Evolutionary conservation across 2,329 filamentous ascomycete genomes (phyloP).

Genomic region (Colletotrichum sublineola): DNA sequence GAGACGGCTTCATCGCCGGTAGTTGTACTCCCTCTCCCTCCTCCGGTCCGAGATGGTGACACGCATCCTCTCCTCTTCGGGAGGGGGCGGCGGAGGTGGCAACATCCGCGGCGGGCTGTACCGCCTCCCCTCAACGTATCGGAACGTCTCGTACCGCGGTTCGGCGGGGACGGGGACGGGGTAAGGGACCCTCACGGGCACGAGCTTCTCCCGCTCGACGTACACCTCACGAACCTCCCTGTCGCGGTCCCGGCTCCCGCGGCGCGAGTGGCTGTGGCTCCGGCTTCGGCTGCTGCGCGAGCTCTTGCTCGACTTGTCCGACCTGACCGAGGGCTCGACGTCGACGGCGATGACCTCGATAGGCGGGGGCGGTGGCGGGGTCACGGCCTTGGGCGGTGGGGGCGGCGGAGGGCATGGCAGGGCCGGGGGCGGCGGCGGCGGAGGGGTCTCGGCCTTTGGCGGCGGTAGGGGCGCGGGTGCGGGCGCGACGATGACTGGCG

Average conservation of each 20-base stretch:
- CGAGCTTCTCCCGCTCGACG: constrained; percentile 65
- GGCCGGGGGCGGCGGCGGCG: constrained; percentile 43
- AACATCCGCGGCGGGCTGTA: constrained; percentile 50
- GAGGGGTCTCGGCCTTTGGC: constrained; percentile 38
- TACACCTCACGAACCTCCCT: constrained; percentile 56
- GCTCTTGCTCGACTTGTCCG: constrained; percentile 27
- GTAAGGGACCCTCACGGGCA: constrained; percentile 58
- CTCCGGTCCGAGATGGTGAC: constrained; percentile 53
- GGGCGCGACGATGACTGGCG: constrained; percentile 42
- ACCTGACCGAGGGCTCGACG: constrained; percentile 45
- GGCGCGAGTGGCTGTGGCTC: constrained; percentile 49
- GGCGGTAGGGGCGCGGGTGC: constrained; percentile 44
- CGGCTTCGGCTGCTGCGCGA: constrained; percentile 48
- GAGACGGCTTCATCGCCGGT: constrained; percentile 6
- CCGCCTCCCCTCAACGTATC: constrained; percentile 65
- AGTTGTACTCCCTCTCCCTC: constrained; percentile 50
- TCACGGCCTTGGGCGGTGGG: constrained; percentile 41
- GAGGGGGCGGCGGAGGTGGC: constrained; percentile 49
- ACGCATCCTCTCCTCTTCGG: constrained; percentile 50
- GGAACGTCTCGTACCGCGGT: constrained; percentile 62
- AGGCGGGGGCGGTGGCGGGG: constrained; percentile 33
- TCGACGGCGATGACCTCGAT: constrained; percentile 49
- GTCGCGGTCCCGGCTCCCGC: constrained; percentile 41
- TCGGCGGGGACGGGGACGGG: constrained; percentile 54
- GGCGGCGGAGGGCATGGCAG: constrained; percentile 46